Base-by-base conservation (phyloP, 1,284 basidiomycete species). In the Anthracocystis panici-leucophaei region DNA sequence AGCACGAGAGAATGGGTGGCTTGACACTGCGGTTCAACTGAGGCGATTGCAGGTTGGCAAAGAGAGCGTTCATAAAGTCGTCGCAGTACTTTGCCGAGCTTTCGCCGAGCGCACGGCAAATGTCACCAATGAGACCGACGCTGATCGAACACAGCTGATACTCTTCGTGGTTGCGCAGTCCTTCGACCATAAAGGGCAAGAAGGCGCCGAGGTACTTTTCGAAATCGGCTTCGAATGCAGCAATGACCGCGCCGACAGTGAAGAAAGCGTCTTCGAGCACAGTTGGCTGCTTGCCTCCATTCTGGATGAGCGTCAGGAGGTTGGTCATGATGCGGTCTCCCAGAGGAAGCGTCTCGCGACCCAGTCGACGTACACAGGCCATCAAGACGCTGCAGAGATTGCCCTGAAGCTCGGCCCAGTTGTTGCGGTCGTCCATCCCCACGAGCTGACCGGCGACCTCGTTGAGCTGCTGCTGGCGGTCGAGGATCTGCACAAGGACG, bases 391-490 rank as follows among this genome's bases (percentile, higher is more conserved):
- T 92, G 86, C 95, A 97, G 82, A 98, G 90, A 87, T 96, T 97
- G 87, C 93, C 92, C 86, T 98, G 95, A 45, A 99, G 88, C 86
- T 99, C 96, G 84, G 95, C 96, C 94, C 96, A 98, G 88, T 98
- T 99, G 87, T 96, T 96, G 77, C 94, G 91, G 85, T 99, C 96
- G 86, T 99, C 96, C 46, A 92, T 89, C 56, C 96, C 97, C 49
- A 99, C 88, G 57, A 99, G 92, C 87, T 99, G 96, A 45, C 56
- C 57, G 8, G 77, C 79, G 87, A 98, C 90, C 57, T 87, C 87
- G 50, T 98, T 87, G 25, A 99, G 88, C 57, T 92, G 91, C 84
- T 98, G 95, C 90, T 97, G 96, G 46, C 96, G 90, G 52, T 90
- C 88, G 29, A 99, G 88, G 68, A 97, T 91, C 41, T 92, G 90